These are phyloP conservation scores for Leucocoprinus leucothites DNA, from an alignment of 768 basidiomycete species.

Conservation along the genomic window DNA sequence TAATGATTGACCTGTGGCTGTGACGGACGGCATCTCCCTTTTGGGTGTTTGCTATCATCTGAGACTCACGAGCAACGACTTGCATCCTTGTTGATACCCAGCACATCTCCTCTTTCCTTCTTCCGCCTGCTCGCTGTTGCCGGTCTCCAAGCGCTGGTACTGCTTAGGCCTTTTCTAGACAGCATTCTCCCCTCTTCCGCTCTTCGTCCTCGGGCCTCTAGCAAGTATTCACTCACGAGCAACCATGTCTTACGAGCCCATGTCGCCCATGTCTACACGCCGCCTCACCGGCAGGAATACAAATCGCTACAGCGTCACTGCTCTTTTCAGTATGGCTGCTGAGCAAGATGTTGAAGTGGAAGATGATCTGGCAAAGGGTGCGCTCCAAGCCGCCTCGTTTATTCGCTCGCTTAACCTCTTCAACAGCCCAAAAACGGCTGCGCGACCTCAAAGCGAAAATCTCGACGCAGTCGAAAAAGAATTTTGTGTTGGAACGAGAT, in stretches of 20 bases:
- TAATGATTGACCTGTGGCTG: slow-evolving; percentile 3
- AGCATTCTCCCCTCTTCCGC: slow-evolving; percentile 11
- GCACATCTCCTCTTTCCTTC: slow-evolving; percentile 7
- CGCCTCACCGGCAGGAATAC: slow-evolving; percentile 90
- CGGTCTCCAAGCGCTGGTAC: slow-evolving; percentile 18
- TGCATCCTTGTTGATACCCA: slow-evolving; percentile 8
- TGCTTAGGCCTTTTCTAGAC: slow-evolving; percentile 12
- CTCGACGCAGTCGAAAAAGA: slow-evolving; percentile 99
- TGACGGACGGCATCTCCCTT: slow-evolving; percentile 7
- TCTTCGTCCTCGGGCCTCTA: slow-evolving; percentile 19
- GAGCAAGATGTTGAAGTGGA: slow-evolving; percentile 98
- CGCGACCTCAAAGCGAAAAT: slow-evolving; percentile 96
- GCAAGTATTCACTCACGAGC: slow-evolving; percentile 27
- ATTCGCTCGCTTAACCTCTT: background rate
- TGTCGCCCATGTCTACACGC: slow-evolving; percentile 67
- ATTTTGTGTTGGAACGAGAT: slow-evolving; percentile 98
- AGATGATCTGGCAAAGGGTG: slow-evolving; percentile 93
- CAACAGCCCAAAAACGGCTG: slow-evolving; percentile 89
- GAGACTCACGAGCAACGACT: background rate
- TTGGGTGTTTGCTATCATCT: slow-evolving; percentile 7
- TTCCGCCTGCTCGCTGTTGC: slow-evolving; percentile 17
- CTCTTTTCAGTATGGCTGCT: slow-evolving; percentile 95
- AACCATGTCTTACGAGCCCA: slow-evolving; percentile 60
- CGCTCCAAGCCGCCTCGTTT: slow-evolving; percentile 23
- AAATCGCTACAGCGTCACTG: slow-evolving; percentile 94